Base-by-base conservation (phyloP, 306 rosid species). In the Citrullus amarus region DNA sequence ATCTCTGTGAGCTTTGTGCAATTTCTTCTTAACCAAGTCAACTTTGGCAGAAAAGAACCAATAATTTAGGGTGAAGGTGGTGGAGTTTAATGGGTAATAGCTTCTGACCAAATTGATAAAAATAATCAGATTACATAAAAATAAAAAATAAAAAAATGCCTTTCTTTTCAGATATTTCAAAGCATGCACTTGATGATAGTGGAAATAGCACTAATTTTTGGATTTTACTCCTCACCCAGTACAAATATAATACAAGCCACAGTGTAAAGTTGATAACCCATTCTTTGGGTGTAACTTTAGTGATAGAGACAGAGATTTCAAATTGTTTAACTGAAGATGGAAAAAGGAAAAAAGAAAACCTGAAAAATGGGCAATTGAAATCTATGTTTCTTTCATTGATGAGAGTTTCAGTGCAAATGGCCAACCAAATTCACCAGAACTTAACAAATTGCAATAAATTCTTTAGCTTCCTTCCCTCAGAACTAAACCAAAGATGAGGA, bases 401-500 rank as follows among this genome's bases (percentile, higher is more conserved):
- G 16, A 11, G 38, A 60, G 60, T 62, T 30, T 62, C 68, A 72
- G 43, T 34, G 89, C 63, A 78, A 73, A 79, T 63, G 20, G 77
- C 14, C 76, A 71, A 71, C 20, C 32, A 57, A 41, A 41, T 30
- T 72, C 55, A 28, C 59, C 41, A 68, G 54, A 65, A 77, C 15
- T 58, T 22, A 77, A 79, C 81, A 68, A 68, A 62, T 62, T 68
- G 73, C 62, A 72, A 76, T 79, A 46, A 65, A 78, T 50, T 46
- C 83, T 59, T 70, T 78, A 63, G 81, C 76, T 83, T 70, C 77
- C 76, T 83, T 70, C 77, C 74, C 66, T 76, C 71, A 79, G 79
- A 85, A 85, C 83, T 80, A 75, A 84, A 85, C 83, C 79, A 71
- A 82, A 57, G 77, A 82, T 46, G n/a, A 83, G 80, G 30, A 80